phyloP scores from a whole-genome alignment of 805 yeast genomes.

The Pichia nanzhaoensis region DNA sequence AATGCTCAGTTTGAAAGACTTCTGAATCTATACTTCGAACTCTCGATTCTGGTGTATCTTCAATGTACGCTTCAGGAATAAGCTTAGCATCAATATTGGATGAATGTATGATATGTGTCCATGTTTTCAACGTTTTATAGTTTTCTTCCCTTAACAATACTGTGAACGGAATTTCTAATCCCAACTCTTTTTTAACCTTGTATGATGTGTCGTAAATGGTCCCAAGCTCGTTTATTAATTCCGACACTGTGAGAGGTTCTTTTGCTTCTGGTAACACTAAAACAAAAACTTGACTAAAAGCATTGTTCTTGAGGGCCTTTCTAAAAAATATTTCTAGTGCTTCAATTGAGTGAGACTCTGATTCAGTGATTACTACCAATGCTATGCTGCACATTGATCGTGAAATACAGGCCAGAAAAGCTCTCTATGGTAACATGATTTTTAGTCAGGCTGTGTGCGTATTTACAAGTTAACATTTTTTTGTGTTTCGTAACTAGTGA shows the following conservation, averaged over 20 bases:
- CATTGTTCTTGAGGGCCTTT: background rate
- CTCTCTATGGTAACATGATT: background rate
- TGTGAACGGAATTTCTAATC: background rate
- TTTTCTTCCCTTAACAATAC: conserved; percentile 3
- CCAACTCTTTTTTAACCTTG: background rate
- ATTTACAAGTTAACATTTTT: too few relatives aligned
- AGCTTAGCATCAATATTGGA: background rate
- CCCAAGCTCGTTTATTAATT: conserved; percentile 1
- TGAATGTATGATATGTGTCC: conserved; percentile 1
- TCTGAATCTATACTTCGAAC: background rate
- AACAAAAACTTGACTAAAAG: background rate
- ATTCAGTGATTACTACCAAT: conserved; percentile 3
- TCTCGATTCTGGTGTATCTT: background rate
- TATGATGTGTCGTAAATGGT: conserved; percentile 5
- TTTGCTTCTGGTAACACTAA: conserved; percentile 1
- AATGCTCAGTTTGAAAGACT: background rate
- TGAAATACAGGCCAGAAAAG: background rate
- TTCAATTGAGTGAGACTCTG: background rate
- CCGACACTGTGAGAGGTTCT: background rate
- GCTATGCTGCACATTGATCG: too few relatives aligned
- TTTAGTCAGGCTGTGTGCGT: background rate
- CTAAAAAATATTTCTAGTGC: background rate
- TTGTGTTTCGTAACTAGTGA: too few relatives aligned
- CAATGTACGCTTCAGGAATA: background rate
- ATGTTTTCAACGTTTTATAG: conserved; percentile 2